These are phyloP conservation scores for Cutaneotrichosporon sp. DNA, from an alignment of 1,284 basidiomycete species.

Conservation along the genomic window DNA sequence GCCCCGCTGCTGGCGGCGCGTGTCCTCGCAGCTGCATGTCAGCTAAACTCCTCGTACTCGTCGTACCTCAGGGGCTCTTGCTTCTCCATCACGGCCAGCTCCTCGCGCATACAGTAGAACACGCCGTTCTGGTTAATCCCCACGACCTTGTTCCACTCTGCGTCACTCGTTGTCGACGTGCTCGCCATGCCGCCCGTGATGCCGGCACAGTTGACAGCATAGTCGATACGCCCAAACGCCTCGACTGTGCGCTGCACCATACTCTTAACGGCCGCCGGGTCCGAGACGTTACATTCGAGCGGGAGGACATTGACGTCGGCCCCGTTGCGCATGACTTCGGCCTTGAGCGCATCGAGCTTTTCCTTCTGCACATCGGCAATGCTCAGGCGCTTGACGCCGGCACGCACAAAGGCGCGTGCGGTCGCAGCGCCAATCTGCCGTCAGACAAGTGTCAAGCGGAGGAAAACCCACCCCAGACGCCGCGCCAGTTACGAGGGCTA, in stretches of 20 bases:
- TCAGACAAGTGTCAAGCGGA: not conserved
- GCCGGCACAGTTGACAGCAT: conserved; percentile 36
- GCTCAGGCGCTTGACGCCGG: conserved; percentile 10
- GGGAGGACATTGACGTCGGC: conserved; percentile 4
- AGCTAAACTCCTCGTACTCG: conserved; percentile 14
- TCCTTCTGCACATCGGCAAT: conserved; percentile 7
- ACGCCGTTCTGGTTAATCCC: conserved; percentile 26
- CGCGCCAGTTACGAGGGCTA: conserved; percentile 22
- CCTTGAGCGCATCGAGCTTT: conserved; percentile 6
- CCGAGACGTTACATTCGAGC: conserved; percentile 13
- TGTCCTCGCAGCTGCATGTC: conserved; percentile 1
- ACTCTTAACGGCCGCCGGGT: conserved; percentile 11
- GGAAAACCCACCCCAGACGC: conserved; percentile 19
- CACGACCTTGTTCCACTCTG: conserved; percentile 30
- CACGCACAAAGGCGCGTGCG: conserved; percentile 7
- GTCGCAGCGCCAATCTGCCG: conserved; percentile 14
- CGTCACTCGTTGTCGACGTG: conserved; percentile 4
- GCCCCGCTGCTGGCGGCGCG: conserved; percentile 17
- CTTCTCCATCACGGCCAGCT: conserved; percentile 20
- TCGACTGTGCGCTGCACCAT: conserved; percentile 4
- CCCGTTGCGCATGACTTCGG: not conserved
- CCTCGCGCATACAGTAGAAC: conserved; percentile 20
- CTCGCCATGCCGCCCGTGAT: conserved; percentile 2
- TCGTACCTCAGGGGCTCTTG: conserved; percentile 21
- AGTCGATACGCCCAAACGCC: conserved; percentile 33